Conservation (phyloP, 1,139 yeast species). For the Lizanozyma gosingica region DNA sequence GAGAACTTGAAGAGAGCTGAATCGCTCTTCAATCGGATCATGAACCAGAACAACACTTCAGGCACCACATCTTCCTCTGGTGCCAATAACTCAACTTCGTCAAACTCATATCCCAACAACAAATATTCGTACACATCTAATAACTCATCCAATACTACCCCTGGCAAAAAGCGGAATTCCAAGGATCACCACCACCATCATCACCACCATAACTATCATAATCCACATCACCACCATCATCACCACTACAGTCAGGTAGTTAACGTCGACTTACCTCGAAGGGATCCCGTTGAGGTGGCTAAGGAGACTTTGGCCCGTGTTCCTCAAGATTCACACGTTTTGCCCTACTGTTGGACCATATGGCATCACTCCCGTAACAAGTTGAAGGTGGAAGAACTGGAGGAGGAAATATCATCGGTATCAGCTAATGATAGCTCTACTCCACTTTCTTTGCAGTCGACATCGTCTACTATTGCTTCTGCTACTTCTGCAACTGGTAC, state of each 20-base stretch:
- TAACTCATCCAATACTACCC: neutral
- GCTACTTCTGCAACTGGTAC: conserved; percentile 9
- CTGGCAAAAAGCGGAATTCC: neutral
- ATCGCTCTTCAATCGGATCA: conserved; percentile 39
- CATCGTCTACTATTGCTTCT: conserved; percentile 2
- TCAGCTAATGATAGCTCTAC: conserved; percentile 9
- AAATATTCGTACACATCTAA: neutral
- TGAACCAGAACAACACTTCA: conserved; percentile 26
- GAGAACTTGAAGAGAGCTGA: conserved; percentile 44
- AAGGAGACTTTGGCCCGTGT: conserved; percentile 22
- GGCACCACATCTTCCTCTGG: conserved; percentile 1
- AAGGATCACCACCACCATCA: conserved; percentile 3
- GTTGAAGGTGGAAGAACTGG: conserved; percentile 13
- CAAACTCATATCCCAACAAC: neutral
- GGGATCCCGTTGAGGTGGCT: conserved; percentile 26
- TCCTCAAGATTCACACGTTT: conserved; percentile 27
- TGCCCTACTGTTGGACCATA: conserved; percentile 42
- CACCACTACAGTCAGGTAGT: conserved; percentile 4
- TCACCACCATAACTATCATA: conserved; percentile 7
- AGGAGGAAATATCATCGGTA: conserved; percentile 8
- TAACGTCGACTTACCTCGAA: conserved; percentile 22
- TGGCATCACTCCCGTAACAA: conserved; percentile 37
- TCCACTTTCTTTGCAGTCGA: too few species aligned
- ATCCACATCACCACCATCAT: conserved; percentile 3
- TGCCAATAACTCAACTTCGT: neutral